Evolutionary conservation across 306 rosid genomes (phyloP).

Genomic region (Begonia masoniana): DNA sequence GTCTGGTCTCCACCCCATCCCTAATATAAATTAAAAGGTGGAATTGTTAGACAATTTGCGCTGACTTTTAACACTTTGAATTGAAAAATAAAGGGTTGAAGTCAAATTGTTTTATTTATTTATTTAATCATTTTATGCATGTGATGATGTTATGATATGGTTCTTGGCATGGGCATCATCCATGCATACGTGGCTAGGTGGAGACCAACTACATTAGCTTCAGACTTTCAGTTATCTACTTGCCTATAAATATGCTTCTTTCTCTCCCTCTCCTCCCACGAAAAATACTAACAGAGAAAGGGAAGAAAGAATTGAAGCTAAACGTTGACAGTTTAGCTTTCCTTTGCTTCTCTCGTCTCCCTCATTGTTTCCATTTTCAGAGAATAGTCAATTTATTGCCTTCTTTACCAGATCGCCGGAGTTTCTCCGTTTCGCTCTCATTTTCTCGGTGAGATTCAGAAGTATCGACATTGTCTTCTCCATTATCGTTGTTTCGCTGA

Average conservation of each 20-base stretch:
- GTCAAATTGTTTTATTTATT: too few relatives aligned
- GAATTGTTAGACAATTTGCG: too few relatives aligned
- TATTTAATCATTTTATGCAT: too few relatives aligned
- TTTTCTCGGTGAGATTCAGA: background rate
- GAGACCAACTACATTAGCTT: background rate
- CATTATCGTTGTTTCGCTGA: background rate
- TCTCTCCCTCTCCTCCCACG: background rate
- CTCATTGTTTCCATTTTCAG: background rate
- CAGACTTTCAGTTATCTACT: background rate
- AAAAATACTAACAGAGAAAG: background rate
- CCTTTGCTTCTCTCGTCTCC: background rate
- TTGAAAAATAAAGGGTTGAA: too few relatives aligned
- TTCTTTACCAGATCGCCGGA: constrained; percentile 1
- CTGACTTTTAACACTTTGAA: too few relatives aligned
- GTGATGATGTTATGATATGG: too few relatives aligned
- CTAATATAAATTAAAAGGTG: too few relatives aligned
- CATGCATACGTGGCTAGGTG: background rate
- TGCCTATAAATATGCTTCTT: constrained; percentile 1
- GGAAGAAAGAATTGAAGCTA: constrained; percentile 6
- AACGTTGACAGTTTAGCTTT: background rate
- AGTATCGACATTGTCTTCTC: background rate
- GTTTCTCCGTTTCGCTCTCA: background rate
- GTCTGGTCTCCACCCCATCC: too few relatives aligned
- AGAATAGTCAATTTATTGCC: background rate
- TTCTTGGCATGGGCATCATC: too few relatives aligned